Evolutionary conservation across 225 moss, liverwort and hornwort genomes (phyloP), one percentile per base, ranked within the genome.

Genomic region (Asterella californica): DNA sequence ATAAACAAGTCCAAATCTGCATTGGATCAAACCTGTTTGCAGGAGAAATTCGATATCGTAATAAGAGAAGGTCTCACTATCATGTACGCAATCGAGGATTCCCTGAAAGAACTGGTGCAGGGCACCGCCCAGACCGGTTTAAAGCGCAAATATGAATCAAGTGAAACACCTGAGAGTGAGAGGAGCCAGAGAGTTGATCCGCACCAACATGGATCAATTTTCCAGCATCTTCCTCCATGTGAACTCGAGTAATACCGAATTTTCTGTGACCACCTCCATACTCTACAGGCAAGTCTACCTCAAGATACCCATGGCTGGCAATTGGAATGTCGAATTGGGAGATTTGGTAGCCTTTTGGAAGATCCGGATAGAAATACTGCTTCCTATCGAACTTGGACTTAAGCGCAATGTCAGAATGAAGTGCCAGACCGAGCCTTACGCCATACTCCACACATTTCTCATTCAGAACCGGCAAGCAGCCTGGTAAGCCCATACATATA

Each of bases 321-420:
- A 95, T 91, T 70, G 97, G 97, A n/a, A 95, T 80, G 73, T 99
- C 95, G 57, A 93, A 99, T 75, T 99, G 97, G 19, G 95, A 95
- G 63, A 95, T 99, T 70, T 99, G 97, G 57, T 99, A 99, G 0
- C 97, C 95, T 84, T 99, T 99, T 0, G 97, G 97, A 62, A 99
- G 91, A 82, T 99, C 97, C 46, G 97, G 93, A 82, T 99, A 99
- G 77, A 99, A 99, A 57, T 99, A 99, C 90, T 99, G 97, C 90
- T 99, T 99, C 76, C 97, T 80, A 76, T 99, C 97, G 72, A 95
- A 99, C 86, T 99, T 99, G 30, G 95, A 95, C 72, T 84, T 89
- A 33, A 92, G 83, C 5, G 97, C 90, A 52, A 99, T 90, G 54
- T 84, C 76, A 10, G 92, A 92, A 67, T 93, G 90, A 48, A 99